A percentile compares a stretch with the other conserved stretches of the same genome.
phyloP scores from a whole-genome alignment of 148 eudicot species.

The Vaccinium macrocarpon region DNA sequence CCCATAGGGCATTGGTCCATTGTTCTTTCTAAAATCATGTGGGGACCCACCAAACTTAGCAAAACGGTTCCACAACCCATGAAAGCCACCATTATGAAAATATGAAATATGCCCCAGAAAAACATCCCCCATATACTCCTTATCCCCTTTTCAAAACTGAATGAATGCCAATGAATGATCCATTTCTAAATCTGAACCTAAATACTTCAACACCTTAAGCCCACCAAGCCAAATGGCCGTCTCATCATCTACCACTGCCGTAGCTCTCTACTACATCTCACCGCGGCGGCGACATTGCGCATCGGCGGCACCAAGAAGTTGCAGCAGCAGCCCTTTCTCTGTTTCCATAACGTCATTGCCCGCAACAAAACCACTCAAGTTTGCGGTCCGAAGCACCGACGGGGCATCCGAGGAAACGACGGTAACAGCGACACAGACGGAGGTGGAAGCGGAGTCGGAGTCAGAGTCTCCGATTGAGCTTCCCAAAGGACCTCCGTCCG shows the following conservation, averaged over 20 bases:
- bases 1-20: not conserved
- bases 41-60: not conserved
- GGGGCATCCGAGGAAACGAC: constrained; percentile 18
- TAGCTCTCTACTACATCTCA: not conserved
- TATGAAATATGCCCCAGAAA: not conserved
- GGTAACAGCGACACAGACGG: not conserved
- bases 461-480: constrained; percentile 36
- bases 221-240: not conserved
- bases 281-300: not conserved
- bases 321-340: not conserved
- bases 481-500: constrained; percentile 49
- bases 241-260: not conserved
- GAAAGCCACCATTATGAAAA: not conserved
- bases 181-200: not conserved
- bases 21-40: not conserved
- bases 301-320: not conserved
- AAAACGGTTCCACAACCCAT: not conserved
- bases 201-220: not conserved
- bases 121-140: not conserved
- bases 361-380: not conserved
- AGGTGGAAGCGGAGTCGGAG: constrained; percentile 11
- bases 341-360: not conserved
- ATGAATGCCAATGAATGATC: not conserved
- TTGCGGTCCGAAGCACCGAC: not conserved
- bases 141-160: not conserved